phyloP scores from a whole-genome alignment of 371 early-diverging fungal species.

The Mortierella sp. region DNA sequence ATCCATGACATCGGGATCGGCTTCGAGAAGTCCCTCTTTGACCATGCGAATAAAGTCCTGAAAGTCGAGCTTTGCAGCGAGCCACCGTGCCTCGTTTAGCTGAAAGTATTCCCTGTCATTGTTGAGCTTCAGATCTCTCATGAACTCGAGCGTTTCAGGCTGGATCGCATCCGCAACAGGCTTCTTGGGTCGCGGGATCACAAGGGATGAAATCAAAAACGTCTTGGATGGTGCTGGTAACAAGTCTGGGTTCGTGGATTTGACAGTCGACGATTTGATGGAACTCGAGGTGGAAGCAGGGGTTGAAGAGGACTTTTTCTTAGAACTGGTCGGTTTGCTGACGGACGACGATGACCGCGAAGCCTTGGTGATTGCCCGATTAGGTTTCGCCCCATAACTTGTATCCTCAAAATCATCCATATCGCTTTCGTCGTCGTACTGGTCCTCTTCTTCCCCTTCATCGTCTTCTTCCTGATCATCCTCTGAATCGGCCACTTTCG shows the following conservation, averaged over 20 bases:
- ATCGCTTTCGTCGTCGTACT: slow-evolving; percentile 16
- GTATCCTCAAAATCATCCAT: slow-evolving; percentile 22
- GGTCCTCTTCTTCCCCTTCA: slow-evolving; percentile 7
- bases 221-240: slow-evolving; percentile 20
- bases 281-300: not conserved
- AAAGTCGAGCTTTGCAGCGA: slow-evolving; percentile 58
- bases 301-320: not conserved
- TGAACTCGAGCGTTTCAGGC: slow-evolving; percentile 60
- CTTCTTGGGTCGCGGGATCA: slow-evolving; percentile 59
- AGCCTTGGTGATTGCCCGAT: not conserved
- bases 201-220: slow-evolving; percentile 22
- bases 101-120: slow-evolving; percentile 66
- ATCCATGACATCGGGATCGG: slow-evolving; percentile 59
- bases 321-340: not conserved
- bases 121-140: slow-evolving; percentile 60
- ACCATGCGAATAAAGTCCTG: slow-evolving; percentile 61
- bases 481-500: slow-evolving; percentile 10
- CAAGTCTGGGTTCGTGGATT: slow-evolving; percentile 7
- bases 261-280: slow-evolving; percentile 7
- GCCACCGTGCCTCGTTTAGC: slow-evolving; percentile 56
- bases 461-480: slow-evolving; percentile 19
- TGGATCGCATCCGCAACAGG: slow-evolving; percentile 66
- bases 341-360: not conserved
- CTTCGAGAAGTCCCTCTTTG: slow-evolving; percentile 55
- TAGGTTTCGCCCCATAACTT: not conserved